Evolutionary conservation across 208 protist genomes (phyloP), one percentile per base, ranked within the genome.

Genomic region (Leishmania major): DNA sequence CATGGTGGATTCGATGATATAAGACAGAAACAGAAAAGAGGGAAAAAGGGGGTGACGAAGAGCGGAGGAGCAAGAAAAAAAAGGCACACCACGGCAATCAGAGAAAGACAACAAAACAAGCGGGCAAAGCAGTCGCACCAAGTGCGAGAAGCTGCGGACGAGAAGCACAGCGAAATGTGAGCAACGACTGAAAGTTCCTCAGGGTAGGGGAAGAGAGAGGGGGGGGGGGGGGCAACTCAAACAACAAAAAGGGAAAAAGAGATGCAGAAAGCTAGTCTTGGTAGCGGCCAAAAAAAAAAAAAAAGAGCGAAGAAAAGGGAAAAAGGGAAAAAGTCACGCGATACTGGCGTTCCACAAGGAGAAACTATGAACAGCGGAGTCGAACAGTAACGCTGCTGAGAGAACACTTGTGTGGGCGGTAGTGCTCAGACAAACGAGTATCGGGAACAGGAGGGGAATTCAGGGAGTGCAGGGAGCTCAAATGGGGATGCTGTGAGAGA

Each of bases 1-100:
- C 79, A 88, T 86, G 47, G 45, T 53, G 45, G 19, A 53, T 74
- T 51, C 28, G 28, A 74, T 51, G 45, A 35, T 62, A 28, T 3
- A 53, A 51, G 3, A n/a, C 28, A 60, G 13, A 77, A 3, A 45
- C 31, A 35, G 73, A 40, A 60, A 53, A 13, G 67, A 6, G 25
- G 49, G 37, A 66, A 22, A 7, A 31, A 25, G 28, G 47, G 47
- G 2, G 71, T 53, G 45, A 49, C 31, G 28, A 66, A 45, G 4
- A n/a, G 59, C 28, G 53, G 62, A 35, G 49, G 28, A 7, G 10
- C 45, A 49, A 69, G 37, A 40, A 25, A 84, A 15, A 66, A 59
- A 59, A 77, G 53, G 31, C 47, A 8, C 55, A 49, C 19, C 2
- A 67, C n/a, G 15, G 47, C 15, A 45, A 67, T 53, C 49, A 75